A percentile compares a stretch with the other conserved stretches of the same genome.
Conservation (phyloP, 148 eudicot genomes). For the Rhododendron henanense region DNA sequence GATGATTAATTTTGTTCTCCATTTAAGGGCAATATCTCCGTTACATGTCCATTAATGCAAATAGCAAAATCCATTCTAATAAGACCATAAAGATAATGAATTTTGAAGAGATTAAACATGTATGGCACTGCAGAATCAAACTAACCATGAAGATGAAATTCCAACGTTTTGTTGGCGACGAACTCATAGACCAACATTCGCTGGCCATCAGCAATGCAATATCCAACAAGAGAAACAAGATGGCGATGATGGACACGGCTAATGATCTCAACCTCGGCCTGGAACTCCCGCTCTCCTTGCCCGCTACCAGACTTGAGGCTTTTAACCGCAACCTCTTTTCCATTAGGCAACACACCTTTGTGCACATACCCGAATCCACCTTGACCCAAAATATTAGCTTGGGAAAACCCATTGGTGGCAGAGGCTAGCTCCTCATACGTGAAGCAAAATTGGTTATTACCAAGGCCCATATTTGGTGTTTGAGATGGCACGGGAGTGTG, state of each 20-base stretch:
- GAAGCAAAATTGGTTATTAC: slow-evolving; percentile 45
- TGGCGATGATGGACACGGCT: slow-evolving; percentile 89
- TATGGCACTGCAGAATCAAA: background rate
- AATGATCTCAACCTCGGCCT: slow-evolving; percentile 76
- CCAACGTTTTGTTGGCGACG: slow-evolving; percentile 70
- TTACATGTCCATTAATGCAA: background rate
- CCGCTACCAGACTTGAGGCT: slow-evolving; percentile 80
- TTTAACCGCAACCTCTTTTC: slow-evolving; percentile 64
- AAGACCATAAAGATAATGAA: background rate
- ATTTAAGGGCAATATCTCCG: background rate
- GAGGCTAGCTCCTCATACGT: slow-evolving; percentile 54
- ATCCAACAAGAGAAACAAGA: slow-evolving; percentile 77
- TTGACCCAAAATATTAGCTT: slow-evolving; percentile 62
- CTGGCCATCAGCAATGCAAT: slow-evolving; percentile 58
- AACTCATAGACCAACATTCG: slow-evolving; percentile 77
- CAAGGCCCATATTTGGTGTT: slow-evolving; percentile 17
- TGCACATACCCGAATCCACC: slow-evolving; percentile 84
- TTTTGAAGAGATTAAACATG: background rate
- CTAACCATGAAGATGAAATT: slow-evolving; percentile 75
- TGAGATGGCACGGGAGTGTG: slow-evolving; percentile 2
- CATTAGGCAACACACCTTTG: slow-evolving; percentile 61
- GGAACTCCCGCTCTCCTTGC: slow-evolving; percentile 81
- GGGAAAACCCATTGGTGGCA: slow-evolving; percentile 62
- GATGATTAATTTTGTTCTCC: background rate
- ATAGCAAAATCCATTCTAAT: background rate